phyloP scores from a whole-genome alignment of 495 filamentous ascomycete species.

The Lasiosphaeria ovina region DNA sequence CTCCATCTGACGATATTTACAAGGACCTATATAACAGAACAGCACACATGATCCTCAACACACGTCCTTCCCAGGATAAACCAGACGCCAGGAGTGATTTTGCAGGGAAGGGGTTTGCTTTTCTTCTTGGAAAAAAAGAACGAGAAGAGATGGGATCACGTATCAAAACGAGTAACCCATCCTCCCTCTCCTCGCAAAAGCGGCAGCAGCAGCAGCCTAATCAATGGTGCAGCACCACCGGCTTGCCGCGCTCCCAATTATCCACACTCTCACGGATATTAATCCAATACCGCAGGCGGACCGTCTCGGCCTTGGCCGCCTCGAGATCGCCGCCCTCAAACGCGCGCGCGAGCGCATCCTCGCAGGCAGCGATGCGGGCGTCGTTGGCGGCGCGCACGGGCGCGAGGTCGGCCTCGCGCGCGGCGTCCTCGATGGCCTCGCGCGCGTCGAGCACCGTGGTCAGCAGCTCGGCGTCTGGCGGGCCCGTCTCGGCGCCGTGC shows the following conservation, averaged over 20 bases:
- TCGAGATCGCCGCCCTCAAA: conserved; percentile 67
- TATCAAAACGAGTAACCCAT: neutral
- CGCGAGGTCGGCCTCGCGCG: conserved; percentile 61
- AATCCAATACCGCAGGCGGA: conserved; percentile 85
- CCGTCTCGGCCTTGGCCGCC: conserved; percentile 64
- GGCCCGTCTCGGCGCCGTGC: conserved; percentile 58
- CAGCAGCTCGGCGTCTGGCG: conserved; percentile 70
- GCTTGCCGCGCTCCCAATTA: conserved; percentile 77
- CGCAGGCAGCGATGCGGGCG: conserved; percentile 57
- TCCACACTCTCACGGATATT: conserved; percentile 79
- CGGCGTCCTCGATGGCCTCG: conserved; percentile 78
- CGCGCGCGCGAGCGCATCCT: conserved; percentile 56
- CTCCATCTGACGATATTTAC: too few relatives aligned
- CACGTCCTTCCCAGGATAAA: too few relatives aligned
- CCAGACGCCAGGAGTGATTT: too few relatives aligned
- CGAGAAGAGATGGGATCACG: neutral
- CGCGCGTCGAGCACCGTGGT: conserved; percentile 85
- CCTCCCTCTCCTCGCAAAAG: neutral
- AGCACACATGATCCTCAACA: too few relatives aligned
- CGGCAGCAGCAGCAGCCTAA: too few relatives aligned
- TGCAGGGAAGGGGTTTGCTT: too few relatives aligned
- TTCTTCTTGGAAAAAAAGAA: conserved; percentile 1
- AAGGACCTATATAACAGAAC: too few relatives aligned
- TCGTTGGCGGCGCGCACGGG: conserved; percentile 65
- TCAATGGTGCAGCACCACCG: conserved; percentile 63